Conservation (phyloP, 2,329 filamentous ascomycete species). For the Scedosporium minutisporum region DNA sequence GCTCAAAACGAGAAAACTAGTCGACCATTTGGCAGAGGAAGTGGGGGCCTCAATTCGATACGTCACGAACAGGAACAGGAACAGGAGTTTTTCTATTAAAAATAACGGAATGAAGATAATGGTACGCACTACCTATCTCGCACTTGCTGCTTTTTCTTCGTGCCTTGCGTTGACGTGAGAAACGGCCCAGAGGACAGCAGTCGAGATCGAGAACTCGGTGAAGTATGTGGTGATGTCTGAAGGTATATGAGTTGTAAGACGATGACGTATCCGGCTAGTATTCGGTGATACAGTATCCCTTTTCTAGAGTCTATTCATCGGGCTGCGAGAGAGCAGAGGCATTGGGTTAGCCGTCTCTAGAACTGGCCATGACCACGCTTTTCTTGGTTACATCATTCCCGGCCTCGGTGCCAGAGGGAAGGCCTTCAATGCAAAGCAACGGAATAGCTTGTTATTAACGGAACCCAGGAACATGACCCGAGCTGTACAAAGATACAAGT, state of each 20-base stretch:
- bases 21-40: neutral
- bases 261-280: neutral
- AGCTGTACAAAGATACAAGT: neutral
- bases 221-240: neutral
- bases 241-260: neutral
- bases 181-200: neutral
- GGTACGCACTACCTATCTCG: conserved; percentile 1
- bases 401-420: too few relatives aligned
- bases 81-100: neutral
- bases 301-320: too few relatives aligned
- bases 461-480: neutral
- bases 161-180: conserved; percentile 4
- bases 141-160: neutral
- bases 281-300: too few relatives aligned
- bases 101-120: neutral
- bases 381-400: too few relatives aligned
- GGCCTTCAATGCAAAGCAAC: neutral
- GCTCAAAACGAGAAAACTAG: neutral
- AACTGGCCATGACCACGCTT: too few relatives aligned
- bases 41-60: neutral
- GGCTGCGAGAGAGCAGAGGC: too few relatives aligned
- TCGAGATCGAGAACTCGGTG: neutral
- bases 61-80: neutral
- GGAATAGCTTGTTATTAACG: neutral
- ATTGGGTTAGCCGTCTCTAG: too few relatives aligned